phyloP scores from a whole-genome alignment of 129 eudicot genomes.

The Saussurea involucrata region DNA sequence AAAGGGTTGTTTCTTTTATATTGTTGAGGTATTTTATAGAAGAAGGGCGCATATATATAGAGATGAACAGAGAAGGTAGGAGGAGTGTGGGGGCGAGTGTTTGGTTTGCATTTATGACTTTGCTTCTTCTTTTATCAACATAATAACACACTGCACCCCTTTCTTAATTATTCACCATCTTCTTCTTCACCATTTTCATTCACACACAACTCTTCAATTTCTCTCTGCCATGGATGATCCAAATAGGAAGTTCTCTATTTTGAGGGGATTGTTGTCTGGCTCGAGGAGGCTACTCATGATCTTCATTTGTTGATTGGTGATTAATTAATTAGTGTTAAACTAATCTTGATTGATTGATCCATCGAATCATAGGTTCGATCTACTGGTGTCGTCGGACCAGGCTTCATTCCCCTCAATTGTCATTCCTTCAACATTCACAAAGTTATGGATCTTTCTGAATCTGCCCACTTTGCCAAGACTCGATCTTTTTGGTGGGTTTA shows the following conservation, averaged over 20 bases:
- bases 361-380: conserved; percentile 5
- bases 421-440: conserved; percentile 21
- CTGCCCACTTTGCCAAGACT: conserved; percentile 10
- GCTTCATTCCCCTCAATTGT: conserved; percentile 94
- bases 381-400: conserved; percentile 77
- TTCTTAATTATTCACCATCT: conserved; percentile 3
- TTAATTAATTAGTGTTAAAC: not conserved
- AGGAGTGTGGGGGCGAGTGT: conserved; percentile 34
- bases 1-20: not conserved
- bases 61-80: conserved; percentile 29
- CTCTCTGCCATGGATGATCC: conserved; percentile 3
- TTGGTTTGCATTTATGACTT: conserved; percentile 43
- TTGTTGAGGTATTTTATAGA: not conserved
- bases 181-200: conserved; percentile 7
- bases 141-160: not conserved
- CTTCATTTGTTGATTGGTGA: not conserved
- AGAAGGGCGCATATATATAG: not conserved
- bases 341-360: conserved; percentile 14
- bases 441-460: conserved; percentile 14
- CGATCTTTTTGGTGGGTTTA: conserved; percentile 9
- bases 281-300: conserved; percentile 31
- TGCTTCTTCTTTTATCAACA: conserved; percentile 34
- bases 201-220: not conserved
- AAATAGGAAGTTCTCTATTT: conserved; percentile 21
- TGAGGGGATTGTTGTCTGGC: conserved; percentile 48